Conservation (phyloP, 257 asterid genomes). For the Gardenia jasminoides region DNA sequence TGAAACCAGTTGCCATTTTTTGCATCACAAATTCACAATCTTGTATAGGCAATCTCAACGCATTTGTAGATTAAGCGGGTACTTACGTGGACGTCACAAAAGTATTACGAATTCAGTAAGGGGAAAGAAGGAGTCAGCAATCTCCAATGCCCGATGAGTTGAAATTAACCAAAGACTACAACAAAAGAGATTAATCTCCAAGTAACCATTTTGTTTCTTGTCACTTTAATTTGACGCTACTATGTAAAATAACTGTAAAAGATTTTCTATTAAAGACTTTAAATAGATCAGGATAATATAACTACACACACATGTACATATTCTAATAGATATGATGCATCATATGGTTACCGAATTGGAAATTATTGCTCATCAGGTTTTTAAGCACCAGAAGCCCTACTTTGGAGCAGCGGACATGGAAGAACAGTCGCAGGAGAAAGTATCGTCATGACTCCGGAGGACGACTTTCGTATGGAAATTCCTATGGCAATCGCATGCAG, state of each 20-base stretch:
- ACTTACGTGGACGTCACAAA: no score
- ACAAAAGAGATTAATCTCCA: no score
- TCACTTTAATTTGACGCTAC: not conserved
- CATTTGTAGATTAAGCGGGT: no score
- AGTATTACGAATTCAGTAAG: no score
- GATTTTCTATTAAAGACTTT: not conserved
- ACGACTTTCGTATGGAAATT: conserved; percentile 61
- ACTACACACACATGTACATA: no score
- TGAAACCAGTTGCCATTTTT: no score
- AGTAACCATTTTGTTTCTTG: no score
- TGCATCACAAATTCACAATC: no score
- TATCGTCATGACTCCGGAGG: conserved; percentile 12
- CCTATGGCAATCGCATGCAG: conserved; percentile 74
- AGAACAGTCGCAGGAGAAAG: conserved; percentile 7
- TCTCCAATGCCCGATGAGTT: no score
- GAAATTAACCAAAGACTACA: no score
- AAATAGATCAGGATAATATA: not conserved
- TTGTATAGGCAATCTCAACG: no score
- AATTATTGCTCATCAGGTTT: not conserved
- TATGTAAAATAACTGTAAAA: not conserved
- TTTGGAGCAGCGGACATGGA: conserved; percentile 18
- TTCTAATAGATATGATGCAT: not conserved
- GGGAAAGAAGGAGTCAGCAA: no score
- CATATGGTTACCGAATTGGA: not conserved
- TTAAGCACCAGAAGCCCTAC: not conserved